Evolutionary conservation across 2,329 filamentous ascomycete genomes (phyloP).

Genomic region (Keithomyces neogunnii): DNA sequence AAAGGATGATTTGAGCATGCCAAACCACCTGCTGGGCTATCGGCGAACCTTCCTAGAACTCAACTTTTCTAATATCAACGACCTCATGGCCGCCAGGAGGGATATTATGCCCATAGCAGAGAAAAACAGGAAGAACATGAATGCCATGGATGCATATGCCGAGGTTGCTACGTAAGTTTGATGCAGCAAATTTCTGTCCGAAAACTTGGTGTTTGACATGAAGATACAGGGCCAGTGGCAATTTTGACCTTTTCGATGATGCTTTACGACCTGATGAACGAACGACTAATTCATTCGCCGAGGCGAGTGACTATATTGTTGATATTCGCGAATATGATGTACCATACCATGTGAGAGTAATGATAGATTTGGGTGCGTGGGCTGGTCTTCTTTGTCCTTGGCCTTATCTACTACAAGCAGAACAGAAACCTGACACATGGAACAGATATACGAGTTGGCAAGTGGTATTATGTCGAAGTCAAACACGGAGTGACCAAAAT

Average conservation of each 20-base stretch:
- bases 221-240: conserved; percentile 55
- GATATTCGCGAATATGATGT: conserved; percentile 99
- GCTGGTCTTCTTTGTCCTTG: not conserved
- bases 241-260: conserved; percentile 95
- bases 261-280: conserved; percentile 74
- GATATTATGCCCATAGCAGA: conserved; percentile 86
- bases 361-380: conserved; percentile 74
- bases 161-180: conserved; percentile 75
- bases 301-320: conserved; percentile 94
- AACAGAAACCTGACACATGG: conserved; percentile 12
- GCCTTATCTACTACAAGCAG: not conserved
- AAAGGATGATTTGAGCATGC: conserved; percentile 91
- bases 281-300: conserved; percentile 64
- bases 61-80: conserved; percentile 76
- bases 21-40: conserved; percentile 91
- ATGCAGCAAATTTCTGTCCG: not conserved
- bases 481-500: conserved; percentile 86
- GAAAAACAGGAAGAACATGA: conserved; percentile 93
- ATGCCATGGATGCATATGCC: conserved; percentile 96
- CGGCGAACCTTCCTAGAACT: conserved; percentile 81
- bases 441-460: conserved; percentile 85
- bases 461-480: conserved; percentile 93
- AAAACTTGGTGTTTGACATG: conserved; percentile 10
- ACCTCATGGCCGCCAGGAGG: conserved; percentile 76
- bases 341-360: conserved; percentile 96